Percentiles rank a stretch among this genome's conserved stretches.
These are phyloP conservation scores for Sclerotinia glacialis DNA, from an alignment of 2,329 filamentous ascomycete species.

Conservation along the genomic window DNA sequence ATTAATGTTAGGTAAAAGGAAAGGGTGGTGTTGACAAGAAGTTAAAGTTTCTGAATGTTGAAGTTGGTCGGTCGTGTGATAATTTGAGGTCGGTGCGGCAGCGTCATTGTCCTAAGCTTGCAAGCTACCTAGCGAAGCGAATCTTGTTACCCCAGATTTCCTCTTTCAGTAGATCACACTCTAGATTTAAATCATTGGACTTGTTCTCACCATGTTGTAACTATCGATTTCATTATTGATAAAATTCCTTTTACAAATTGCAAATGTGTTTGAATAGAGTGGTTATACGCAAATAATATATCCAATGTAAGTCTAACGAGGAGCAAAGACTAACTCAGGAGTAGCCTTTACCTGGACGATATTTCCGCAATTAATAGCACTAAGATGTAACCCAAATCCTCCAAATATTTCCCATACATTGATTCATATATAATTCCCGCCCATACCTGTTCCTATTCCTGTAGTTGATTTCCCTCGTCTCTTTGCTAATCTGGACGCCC, in stretches of 20 bases:
- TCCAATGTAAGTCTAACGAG: not conserved
- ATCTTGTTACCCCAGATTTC: constrained; percentile 6
- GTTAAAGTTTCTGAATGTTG: not conserved
- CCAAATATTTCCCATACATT: not conserved
- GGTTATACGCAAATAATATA: not conserved
- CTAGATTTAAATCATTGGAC: not conserved
- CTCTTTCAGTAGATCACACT: not conserved
- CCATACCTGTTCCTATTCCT: not conserved
- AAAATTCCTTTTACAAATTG: not conserved
- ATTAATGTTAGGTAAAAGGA: not conserved
- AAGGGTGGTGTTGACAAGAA: not conserved
- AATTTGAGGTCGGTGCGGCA: not conserved
- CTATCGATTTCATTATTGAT: too few relatives aligned
- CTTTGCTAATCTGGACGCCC: constrained; percentile 1
- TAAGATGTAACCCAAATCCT: not conserved
- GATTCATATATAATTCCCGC: constrained; percentile 12
- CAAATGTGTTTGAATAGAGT: not conserved
- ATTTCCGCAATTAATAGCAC: not conserved
- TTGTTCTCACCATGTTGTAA: not conserved
- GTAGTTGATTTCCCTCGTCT: not conserved
- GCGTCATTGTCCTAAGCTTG: not conserved
- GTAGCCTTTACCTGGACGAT: not conserved
- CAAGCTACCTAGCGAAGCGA: constrained; percentile 1
- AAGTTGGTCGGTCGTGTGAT: constrained; percentile 9
- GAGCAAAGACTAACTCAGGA: not conserved